A percentile compares a stretch with the other conserved stretches of the same genome.
phyloP scores from a whole-genome alignment of 306 rosid species.

The Quercus berberidifolia region DNA sequence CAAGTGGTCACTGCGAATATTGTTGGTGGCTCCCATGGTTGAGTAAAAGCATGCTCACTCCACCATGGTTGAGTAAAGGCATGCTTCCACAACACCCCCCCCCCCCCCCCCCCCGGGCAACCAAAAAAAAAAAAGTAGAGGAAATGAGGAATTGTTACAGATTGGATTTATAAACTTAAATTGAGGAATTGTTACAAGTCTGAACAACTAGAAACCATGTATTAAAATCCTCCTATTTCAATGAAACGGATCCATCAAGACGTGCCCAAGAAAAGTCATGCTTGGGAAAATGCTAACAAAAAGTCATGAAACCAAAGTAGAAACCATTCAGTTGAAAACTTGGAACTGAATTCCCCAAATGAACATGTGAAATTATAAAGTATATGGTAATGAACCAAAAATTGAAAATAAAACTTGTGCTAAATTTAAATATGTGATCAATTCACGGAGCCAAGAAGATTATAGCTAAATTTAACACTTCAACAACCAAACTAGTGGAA shows the following conservation, averaged over 20 bases:
- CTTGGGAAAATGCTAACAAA: neutral
- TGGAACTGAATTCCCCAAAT: slow-evolving; percentile 9
- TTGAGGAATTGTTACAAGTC: no score
- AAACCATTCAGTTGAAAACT: neutral
- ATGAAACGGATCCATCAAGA: neutral
- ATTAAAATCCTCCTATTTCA: neutral
- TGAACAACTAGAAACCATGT: neutral
- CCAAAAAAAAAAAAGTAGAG: no score
- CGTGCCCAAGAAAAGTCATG: neutral
- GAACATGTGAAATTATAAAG: neutral
- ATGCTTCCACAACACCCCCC: no score
- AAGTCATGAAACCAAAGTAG: slow-evolving; percentile 14
- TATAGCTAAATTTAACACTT: no score
- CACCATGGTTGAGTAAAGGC: no score
- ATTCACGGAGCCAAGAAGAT: no score
- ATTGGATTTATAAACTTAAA: neutral
- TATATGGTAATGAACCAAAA: neutral
- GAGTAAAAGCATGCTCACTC: no score
- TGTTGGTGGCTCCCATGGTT: no score
- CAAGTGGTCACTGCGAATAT: no score
- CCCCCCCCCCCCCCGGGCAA: no score
- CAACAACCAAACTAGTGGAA: no score
- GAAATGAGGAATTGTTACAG: neutral
- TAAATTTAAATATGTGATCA: no score
- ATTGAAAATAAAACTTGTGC: neutral